phyloP scores from a whole-genome alignment of 345 rosid species.

The Hibiscus syriacus region DNA sequence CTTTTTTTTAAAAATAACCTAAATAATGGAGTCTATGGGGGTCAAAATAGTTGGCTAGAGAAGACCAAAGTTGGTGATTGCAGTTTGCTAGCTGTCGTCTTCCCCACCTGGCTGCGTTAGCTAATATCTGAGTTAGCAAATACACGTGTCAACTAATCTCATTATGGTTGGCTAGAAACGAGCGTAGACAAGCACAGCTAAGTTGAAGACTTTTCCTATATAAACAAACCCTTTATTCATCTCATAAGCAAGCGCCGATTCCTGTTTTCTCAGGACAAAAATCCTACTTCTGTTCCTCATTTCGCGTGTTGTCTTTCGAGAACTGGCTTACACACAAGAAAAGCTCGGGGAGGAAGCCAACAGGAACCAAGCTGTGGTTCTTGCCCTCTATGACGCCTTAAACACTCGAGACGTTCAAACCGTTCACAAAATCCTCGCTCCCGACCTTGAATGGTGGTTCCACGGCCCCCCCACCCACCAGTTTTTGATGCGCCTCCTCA shows the following conservation, averaged over 20 bases:
- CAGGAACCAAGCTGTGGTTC: conserved; percentile 76
- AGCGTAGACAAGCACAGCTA: not conserved
- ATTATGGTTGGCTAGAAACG: not conserved
- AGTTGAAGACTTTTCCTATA: conserved; percentile 13
- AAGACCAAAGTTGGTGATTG: no score
- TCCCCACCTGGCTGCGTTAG: no score
- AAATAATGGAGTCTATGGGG: no score
- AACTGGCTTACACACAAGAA: conserved; percentile 64
- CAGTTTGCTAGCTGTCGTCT: no score
- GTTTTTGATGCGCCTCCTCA: conserved; percentile 93
- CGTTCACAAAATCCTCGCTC: conserved; percentile 65
- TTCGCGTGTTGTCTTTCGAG: conserved; percentile 17
- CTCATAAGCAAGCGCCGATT: not conserved
- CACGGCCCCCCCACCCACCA: conserved; percentile 98
- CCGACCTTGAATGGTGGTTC: conserved; percentile 98
- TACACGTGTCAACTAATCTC: no score
- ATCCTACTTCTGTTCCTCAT: not conserved
- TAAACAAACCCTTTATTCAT: not conserved
- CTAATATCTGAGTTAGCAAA: no score
- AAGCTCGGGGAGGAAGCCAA: conserved; percentile 52
- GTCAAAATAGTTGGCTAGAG: no score
- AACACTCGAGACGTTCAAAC: conserved; percentile 65
- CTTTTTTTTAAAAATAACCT: no score
- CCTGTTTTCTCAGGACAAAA: not conserved
- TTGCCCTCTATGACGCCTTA: conserved; percentile 77